Evolutionary conservation across 441 rosid genomes (phyloP), one percentile per base, ranked within the genome.

Genomic region (Erodium texanum): DNA sequence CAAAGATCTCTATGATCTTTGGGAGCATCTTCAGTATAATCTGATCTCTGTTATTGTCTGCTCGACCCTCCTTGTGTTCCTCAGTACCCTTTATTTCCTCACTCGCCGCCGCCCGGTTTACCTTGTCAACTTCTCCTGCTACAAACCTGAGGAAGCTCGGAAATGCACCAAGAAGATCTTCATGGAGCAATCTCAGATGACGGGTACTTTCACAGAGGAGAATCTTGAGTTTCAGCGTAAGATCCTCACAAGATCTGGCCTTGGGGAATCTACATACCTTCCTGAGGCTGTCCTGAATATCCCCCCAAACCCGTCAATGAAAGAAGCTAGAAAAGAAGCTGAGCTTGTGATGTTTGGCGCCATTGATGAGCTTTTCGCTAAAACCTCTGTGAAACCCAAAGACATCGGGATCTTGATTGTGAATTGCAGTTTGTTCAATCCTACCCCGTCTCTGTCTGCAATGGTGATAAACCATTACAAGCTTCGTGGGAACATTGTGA

Each of bases 21-120:
- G 85, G 83, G 76, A 77, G 43, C 79, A 85, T 73, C 86, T 82
- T 29, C 83, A 75, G 32, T 85, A 73, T 81, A 85, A 85, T 70
- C 85, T 81, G 50, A 81, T 82, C 36, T 79, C 85, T 0, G 83
- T 85, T 3, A 50, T 84, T 70, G 64, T 79, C 58, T 85, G 85
- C 66, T 82, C 85, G 0, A 77, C 82, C 14, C 81, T 81, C 56
- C 76, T 85, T 16, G 86, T 85, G 22, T 85, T 82, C 62, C 63
- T 85, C 6, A 62, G 68, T 16, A 85, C 85, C 24, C 77, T 85
- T 3, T 82, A 85, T 69, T 76, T 81, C 68, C 62, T 85, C 68
- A 85, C 82, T 6, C 83, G 83, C 11, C 86, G 83, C 9, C 77
- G 83, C 20, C 83, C 85, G 19, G 59, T 52, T 8, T 52, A 16